phyloP scores from a whole-genome alignment of 2,329 filamentous ascomycete genomes.

The Talaromyces verruculosus region DNA sequence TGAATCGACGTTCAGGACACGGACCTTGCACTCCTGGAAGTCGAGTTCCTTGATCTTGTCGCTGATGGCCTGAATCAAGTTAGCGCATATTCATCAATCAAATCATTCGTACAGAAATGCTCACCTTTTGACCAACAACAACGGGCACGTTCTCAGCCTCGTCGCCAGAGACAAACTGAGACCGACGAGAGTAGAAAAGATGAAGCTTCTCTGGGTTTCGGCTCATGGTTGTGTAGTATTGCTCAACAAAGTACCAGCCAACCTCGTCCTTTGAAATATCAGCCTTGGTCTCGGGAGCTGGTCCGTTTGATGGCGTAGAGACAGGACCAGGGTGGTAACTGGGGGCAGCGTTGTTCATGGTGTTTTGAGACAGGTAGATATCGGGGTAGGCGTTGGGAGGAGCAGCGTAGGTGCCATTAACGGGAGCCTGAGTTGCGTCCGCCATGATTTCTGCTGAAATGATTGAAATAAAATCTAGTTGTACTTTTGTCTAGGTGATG shows the following conservation, averaged over 20 bases:
- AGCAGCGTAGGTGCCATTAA: slow-evolving; percentile 45
- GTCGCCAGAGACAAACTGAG: slow-evolving; percentile 87
- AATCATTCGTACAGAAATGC: slow-evolving; percentile 33
- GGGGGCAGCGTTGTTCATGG: slow-evolving; percentile 37
- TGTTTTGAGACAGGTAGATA: slow-evolving; percentile 38
- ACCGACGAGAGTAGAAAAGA: slow-evolving; percentile 94
- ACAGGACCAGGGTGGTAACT: slow-evolving; percentile 43
- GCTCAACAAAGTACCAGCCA: slow-evolving; percentile 99
- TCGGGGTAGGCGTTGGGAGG: slow-evolving; percentile 42
- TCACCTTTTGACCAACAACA: slow-evolving; percentile 81
- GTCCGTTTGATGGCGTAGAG: slow-evolving; percentile 41
- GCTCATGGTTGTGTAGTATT: slow-evolving; percentile 98
- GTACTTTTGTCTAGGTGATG: neutral
- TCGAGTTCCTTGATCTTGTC: slow-evolving; percentile 90
- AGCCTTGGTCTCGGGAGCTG: slow-evolving; percentile 40
- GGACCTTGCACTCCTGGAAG: slow-evolving; percentile 97
- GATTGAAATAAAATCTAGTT: neutral
- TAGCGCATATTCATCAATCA: slow-evolving; percentile 11
- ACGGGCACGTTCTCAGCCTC: slow-evolving; percentile 88
- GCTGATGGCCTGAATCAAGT: slow-evolving; percentile 70
- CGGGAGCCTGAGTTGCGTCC: slow-evolving; percentile 42
- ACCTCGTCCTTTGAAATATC: slow-evolving; percentile 81
- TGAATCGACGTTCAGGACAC: slow-evolving; percentile 95
- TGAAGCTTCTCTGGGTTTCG: slow-evolving; percentile 90
- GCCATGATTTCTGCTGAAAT: slow-evolving; percentile 34